Base-by-base conservation (phyloP, 1,284 basidiomycete species). In the Fereydounia khargensis region DNA sequence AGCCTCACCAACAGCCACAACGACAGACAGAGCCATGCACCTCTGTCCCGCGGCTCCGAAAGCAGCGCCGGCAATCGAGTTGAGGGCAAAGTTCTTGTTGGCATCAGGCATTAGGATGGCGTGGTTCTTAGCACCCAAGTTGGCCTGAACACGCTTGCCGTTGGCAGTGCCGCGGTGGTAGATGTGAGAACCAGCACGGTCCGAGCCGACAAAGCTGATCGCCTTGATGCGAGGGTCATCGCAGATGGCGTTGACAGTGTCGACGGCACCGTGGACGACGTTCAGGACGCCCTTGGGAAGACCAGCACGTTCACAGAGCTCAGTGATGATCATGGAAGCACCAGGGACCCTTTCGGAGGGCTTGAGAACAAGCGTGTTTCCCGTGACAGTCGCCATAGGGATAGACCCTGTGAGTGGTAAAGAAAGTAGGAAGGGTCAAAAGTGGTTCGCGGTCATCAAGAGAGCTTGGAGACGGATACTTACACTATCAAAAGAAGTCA, bases 21-120 rank as follows among this genome's bases (percentile, higher is more conserved):
- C 86, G 82, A 63, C 39, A 45, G 54, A 63, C 4, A 65, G 62
- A 17, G 74, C 76, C 74, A 69, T 76, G 79, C 92, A 97, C 43
- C 94, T 84, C 77, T 98, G 94, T 18, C 94, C 94, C 28, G 94
- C 94, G 60, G 94, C 94, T 51, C 94, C 94, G 68, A 97, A 97
- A 2, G 92, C 92, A 30, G 94, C 92, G 35, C 94, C 94, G 35
- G 91, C 81, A 47, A 97, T 85, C 6, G 91, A 89, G 79, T 97
- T 97, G 49, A 98, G 79, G 13, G 92, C 86, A 39, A 89, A 82
- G 74, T 97, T 94, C 78, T 87, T 89, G 80, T 96, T 96, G 22
- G 92, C 92, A 77, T 97, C 94, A 21, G 91, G 89, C 88, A 96
- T 91, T 62, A 97, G 77, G 38, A 97, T 84, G 38, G 50, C 52